Evolutionary conservation across 176 grass and related monocot species (phyloP), one percentile per base, ranked within the genome.

Genomic region (Triticum aestivum): DNA sequence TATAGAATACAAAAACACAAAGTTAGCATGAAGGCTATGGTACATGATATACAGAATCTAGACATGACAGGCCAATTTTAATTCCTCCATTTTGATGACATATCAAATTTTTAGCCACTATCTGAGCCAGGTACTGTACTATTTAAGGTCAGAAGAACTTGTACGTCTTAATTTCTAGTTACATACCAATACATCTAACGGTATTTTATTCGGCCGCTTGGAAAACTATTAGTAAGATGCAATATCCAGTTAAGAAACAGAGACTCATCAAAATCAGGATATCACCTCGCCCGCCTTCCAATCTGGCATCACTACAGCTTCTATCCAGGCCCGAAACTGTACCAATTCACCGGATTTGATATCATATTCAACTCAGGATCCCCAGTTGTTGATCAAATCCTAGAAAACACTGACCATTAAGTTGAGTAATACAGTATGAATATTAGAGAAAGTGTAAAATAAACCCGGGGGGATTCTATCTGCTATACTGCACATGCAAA

Each of bases 251-350:
- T 30, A 79, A 84, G 30, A 64, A 23, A 68, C 15, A 9, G 6
- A 75, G 21, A 49, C 6, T 35, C n/a, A 80, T 75, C 68, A 62
- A 89, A 67, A 23, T 2, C 58, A 82, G 15, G 24, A 63, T 12
- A 70, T 89, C 78, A 93, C 91, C 91, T 93, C 91, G 68, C 77
- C 65, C 79, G 66, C 88, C 65, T 66, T 87, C 85, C 85, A 93
- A 87, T 90, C 88, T 89, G 81, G 91, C 91, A 93, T 93, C 88
- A 35, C 88, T 91, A 58, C 88, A 63, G 72, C n/a, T 63, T 93
- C 85, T 93, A 93, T 90, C 88, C 91, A 15, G 91, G 91, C 32
- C 85, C 91, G 29, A 87, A 93, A 85, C 82, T 82, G 45, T 87
- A 93, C 79, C 58, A 79, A 30, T 86, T 26, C 18, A 79, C 80